A percentile compares a stretch with the other conserved stretches of the same genome.
These are phyloP conservation scores for Xylariaceae sp. DNA, from an alignment of 2,329 filamentous ascomycete genomes.

Conservation along the genomic window DNA sequence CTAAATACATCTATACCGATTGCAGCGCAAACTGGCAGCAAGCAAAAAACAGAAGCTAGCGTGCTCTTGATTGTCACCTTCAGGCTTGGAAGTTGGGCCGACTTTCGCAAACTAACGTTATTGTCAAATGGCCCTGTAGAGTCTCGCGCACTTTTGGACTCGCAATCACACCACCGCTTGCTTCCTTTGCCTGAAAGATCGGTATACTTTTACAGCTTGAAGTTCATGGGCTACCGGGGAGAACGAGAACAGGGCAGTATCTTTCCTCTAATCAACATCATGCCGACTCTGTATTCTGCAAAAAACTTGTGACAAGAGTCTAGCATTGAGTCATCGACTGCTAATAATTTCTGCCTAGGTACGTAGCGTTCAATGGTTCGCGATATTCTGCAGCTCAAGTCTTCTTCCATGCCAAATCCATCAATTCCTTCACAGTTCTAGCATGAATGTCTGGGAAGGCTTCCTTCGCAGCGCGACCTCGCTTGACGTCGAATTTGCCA, in stretches of 20 bases:
- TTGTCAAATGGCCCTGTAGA: conserved; percentile 42
- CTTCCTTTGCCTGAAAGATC: no score
- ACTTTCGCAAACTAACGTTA: conserved; percentile 41
- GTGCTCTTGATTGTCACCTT: conserved; percentile 32
- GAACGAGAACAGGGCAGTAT: no score
- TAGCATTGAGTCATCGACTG: no score
- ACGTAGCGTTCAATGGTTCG: no score
- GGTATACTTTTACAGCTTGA: no score
- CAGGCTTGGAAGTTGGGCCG: conserved; percentile 33
- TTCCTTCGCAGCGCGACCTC: neutral
- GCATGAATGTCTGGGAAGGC: neutral
- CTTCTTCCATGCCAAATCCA: neutral
- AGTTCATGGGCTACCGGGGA: no score
- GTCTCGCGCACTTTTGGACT: conserved; percentile 45
- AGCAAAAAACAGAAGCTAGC: conserved; percentile 36
- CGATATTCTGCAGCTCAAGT: neutral
- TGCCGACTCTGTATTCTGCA: no score
- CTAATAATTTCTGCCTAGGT: no score
- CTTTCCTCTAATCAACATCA: no score
- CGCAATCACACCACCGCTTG: no score
- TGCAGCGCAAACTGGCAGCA: conserved; percentile 38
- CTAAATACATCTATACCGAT: conserved; percentile 24
- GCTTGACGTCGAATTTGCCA: neutral
- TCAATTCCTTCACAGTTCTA: neutral
- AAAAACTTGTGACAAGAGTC: no score